These are phyloP conservation scores for Globisporangium ultimum DNA, from an alignment of 352 stramenopile genomes.

Conservation along the genomic window DNA sequence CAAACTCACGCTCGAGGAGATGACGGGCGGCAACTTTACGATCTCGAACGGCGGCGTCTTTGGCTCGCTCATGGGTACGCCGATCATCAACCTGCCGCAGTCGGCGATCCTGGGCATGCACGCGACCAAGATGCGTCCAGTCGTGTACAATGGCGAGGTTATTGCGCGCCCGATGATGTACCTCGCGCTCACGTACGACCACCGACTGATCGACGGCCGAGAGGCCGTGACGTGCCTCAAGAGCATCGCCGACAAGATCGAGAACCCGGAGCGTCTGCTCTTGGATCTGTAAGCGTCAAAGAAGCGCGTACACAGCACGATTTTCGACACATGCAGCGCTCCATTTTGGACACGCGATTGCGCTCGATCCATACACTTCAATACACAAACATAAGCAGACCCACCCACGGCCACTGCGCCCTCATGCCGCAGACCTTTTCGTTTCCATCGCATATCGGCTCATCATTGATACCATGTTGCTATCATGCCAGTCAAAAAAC, in stretches of 20 bases:
- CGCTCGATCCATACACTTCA: no score
- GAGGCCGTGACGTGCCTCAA: slow-evolving; percentile 99
- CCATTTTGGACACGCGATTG: no score
- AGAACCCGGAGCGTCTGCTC: slow-evolving; percentile 95
- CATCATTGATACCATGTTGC: no score
- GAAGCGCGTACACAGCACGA: no score
- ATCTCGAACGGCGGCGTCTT: slow-evolving; percentile 99
- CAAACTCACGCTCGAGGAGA: slow-evolving; percentile 85
- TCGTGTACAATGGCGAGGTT: slow-evolving; percentile 93
- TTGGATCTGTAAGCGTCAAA: slow-evolving; percentile 88
- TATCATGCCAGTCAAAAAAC: no score
- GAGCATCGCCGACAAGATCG: slow-evolving; percentile 96
- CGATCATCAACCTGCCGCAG: slow-evolving; percentile 99
- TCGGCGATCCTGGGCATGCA: slow-evolving; percentile 99
- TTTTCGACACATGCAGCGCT: no score
- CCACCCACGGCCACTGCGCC: no score
- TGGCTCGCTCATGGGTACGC: slow-evolving; percentile 97
- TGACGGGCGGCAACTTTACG: slow-evolving; percentile 97
- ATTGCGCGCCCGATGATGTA: slow-evolving; percentile 99
- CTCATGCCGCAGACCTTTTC: no score
- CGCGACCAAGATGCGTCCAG: slow-evolving; percentile 96
- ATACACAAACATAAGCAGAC: no score
- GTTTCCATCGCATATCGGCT: no score
- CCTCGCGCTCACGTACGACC: slow-evolving; percentile 99
- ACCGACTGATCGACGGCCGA: slow-evolving; percentile 97